Base-by-base conservation (phyloP, 2,329 filamentous ascomycete genomes). In the Diaporthe humulicola region DNA sequence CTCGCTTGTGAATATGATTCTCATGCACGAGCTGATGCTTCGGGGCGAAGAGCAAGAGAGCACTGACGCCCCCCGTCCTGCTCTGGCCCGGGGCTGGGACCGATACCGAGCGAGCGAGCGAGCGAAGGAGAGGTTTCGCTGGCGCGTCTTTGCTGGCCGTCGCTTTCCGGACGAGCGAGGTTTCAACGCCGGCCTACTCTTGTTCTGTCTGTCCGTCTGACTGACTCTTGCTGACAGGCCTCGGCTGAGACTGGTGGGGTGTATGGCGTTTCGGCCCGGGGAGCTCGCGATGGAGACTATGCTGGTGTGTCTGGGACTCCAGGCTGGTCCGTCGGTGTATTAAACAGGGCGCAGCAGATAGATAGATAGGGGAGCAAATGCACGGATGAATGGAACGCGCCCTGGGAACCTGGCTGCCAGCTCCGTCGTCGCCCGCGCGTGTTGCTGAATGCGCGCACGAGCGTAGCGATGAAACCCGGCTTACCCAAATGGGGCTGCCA, bases 51-150 rank as follows among this genome's bases (percentile, higher is more conserved):
- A 8, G 38, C 42, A 33, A 50, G 22, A 38, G 30, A 40, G 64
- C 64, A 67, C 64, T 52, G 64, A 67, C 64, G 30, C 22, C 64
- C 22, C 36, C 38, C 19, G 61, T 52, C 28, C 17, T 33, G 30
- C 42, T 50, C 61, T 38, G 42, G 42, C 30, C 42, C 42, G 61
- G 61, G 61, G 28, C 17, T 50, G 42, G 42, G 61, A 67, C 61
- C 61, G 61, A 67, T 67, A 67, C 61, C 61, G 61, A 67, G 61
- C 25, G 28, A 50, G 61, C 61, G 61, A 67, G 60, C 45, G 61
- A 67, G 61, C 61, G 30, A 38, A 36, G 22, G 64, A 14, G 33
- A 50, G 28, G 28, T n/a, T 10, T 33, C 28, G 61, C 45, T 50
- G 61, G 42, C 22, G 42, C 30, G 22, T 33, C 42, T 36, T 36